A percentile compares a stretch with the other conserved stretches of the same genome.
phyloP scores from a whole-genome alignment of 106 monocot genomes.

The Acanthochlamys bracteata region DNA sequence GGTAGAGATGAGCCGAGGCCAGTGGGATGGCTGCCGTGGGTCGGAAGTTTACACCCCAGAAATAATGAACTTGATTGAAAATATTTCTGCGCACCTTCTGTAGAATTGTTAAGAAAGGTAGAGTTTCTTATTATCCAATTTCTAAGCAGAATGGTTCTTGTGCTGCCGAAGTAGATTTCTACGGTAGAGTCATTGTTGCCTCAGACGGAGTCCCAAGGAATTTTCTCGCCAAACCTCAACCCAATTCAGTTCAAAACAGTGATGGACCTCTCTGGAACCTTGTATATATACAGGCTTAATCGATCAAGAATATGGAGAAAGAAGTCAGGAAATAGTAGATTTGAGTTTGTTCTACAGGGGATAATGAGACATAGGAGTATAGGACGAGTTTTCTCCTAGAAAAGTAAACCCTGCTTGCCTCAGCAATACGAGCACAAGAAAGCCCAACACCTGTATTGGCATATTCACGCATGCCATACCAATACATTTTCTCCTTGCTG shows the following conservation, averaged over 20 bases:
- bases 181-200: slow-evolving; percentile 19
- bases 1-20: slow-evolving; percentile 58
- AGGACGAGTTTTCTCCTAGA: slow-evolving; percentile 62
- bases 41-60: slow-evolving; percentile 67
- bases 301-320: slow-evolving; percentile 55
- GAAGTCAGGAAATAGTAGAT: slow-evolving; percentile 90
- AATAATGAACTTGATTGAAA: slow-evolving; percentile 45
- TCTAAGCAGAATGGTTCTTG: slow-evolving; percentile 47
- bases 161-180: slow-evolving; percentile 48
- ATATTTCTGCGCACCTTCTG: slow-evolving; percentile 58
- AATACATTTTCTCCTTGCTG: slow-evolving; percentile 76
- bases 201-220: slow-evolving; percentile 41
- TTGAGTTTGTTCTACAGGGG: slow-evolving; percentile 78
- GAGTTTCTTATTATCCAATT: slow-evolving; percentile 66
- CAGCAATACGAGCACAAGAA: slow-evolving; percentile 21
- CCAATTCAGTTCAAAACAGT: slow-evolving; percentile 50
- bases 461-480: slow-evolving; percentile 84
- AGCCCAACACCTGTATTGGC: slow-evolving; percentile 32
- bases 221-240: slow-evolving; percentile 52
- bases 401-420: slow-evolving; percentile 15
- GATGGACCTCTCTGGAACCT: slow-evolving; percentile 54
- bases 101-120: slow-evolving; percentile 74
- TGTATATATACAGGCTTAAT: slow-evolving; percentile 43
- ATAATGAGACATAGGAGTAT: slow-evolving; percentile 70
- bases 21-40: slow-evolving; percentile 65